These are phyloP conservation scores for Coniosporium apollinis DNA, from an alignment of 495 filamentous ascomycete species.

Conservation along the genomic window DNA sequence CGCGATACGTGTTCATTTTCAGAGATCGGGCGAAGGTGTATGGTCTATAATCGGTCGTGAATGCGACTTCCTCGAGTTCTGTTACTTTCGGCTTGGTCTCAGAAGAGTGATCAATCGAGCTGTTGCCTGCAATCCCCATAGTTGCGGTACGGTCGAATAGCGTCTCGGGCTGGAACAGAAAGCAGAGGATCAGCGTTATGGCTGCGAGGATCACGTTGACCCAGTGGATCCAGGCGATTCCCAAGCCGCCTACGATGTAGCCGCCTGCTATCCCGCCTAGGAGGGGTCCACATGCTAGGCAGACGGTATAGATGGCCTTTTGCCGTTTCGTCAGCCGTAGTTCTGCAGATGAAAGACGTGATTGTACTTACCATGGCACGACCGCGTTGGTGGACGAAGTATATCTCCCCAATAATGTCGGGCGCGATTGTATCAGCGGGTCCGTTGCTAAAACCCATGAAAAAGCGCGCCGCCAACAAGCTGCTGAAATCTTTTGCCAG, in stretches of 20 bases:
- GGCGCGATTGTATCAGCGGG: conserved; percentile 17
- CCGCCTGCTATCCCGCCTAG: conserved; percentile 11
- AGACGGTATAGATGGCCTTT: conserved; percentile 17
- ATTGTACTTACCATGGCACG: conserved; percentile 12
- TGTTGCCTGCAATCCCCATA: not conserved
- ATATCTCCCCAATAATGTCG: conserved; percentile 17
- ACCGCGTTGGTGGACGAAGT: conserved; percentile 18
- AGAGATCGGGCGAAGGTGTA: conserved; percentile 9
- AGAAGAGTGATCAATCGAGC: not conserved
- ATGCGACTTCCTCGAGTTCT: conserved; percentile 2
- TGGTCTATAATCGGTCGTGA: conserved; percentile 4
- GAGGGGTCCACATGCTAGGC: conserved; percentile 12
- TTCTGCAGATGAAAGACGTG: not conserved
- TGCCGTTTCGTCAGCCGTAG: conserved; percentile 2
- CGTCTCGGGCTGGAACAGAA: conserved; percentile 16
- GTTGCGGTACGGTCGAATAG: conserved; percentile 9
- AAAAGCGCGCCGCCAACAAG: conserved; percentile 13
- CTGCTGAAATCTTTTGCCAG: conserved; percentile 13
- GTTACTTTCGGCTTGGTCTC: conserved; percentile 2
- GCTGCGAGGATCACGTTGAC: conserved; percentile 11
- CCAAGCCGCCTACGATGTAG: conserved; percentile 13
- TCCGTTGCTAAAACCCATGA: conserved; percentile 15
- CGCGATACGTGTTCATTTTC: conserved; percentile 9
- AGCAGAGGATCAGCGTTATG: conserved; percentile 14
- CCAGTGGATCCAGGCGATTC: conserved; percentile 16